Evolutionary conservation across 2,329 filamentous ascomycete species (phyloP).

Genomic region (Hypoxylon sp.): DNA sequence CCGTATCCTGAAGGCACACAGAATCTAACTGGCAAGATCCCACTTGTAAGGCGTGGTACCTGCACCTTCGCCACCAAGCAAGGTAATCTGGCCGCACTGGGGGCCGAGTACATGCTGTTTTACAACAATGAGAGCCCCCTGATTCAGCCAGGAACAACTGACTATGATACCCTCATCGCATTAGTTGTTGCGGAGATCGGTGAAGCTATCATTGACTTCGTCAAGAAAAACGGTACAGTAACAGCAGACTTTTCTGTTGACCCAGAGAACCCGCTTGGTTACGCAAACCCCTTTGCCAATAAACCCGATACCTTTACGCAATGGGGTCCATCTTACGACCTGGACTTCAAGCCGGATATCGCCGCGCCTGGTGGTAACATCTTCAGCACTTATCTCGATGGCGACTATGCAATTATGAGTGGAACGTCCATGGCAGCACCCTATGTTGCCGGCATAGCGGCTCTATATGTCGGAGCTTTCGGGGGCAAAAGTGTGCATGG

Average conservation of each 20-base stretch:
- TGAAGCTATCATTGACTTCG: conserved; percentile 48
- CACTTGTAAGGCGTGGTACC: conserved; percentile 55
- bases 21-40: conserved; percentile 47
- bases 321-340: conserved; percentile 62
- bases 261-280: conserved; percentile 45
- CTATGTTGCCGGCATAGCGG: conserved; percentile 61
- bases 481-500: conserved; percentile 55
- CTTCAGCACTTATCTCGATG: conserved; percentile 60
- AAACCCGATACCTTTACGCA: conserved; percentile 59
- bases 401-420: conserved; percentile 58
- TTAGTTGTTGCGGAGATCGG: conserved; percentile 48
- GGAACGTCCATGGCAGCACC: conserved; percentile 67
- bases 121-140: conserved; percentile 52
- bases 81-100: conserved; percentile 49
- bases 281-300: conserved; percentile 52
- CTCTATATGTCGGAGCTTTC: conserved; percentile 55
- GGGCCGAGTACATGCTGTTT: conserved; percentile 52
- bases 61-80: conserved; percentile 53
- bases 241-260: conserved; percentile 53
- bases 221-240: conserved; percentile 50
- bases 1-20: conserved; percentile 46
- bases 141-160: conserved; percentile 35
- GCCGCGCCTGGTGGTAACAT: conserved; percentile 62
- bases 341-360: conserved; percentile 61
- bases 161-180: conserved; percentile 42